Conservation (phyloP, 2,329 filamentous ascomycete species). For the Colletotrichum horii region DNA sequence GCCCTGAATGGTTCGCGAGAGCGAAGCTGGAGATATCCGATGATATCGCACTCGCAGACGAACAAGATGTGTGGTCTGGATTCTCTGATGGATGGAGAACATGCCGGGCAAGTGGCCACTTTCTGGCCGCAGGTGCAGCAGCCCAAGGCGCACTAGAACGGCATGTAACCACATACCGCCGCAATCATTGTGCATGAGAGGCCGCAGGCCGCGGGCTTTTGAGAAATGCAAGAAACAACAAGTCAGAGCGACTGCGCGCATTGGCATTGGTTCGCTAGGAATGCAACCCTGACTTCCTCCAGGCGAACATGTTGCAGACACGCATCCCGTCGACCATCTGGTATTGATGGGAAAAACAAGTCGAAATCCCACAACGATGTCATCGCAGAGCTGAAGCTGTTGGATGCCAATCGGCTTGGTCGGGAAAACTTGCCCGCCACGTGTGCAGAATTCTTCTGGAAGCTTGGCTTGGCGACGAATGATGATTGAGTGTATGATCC, state of each 20-base stretch:
- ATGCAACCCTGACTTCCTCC: neutral
- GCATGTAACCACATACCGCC: conserved; percentile 17
- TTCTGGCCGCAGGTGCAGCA: conserved; percentile 3
- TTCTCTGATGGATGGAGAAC: neutral
- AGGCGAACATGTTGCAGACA: neutral
- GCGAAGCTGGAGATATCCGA: neutral
- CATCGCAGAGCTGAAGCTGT: neutral
- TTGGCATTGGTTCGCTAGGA: neutral
- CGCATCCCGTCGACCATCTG: neutral
- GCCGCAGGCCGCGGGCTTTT: neutral
- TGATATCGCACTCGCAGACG: neutral
- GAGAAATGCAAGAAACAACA: neutral
- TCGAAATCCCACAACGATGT: neutral
- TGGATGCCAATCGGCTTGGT: neutral
- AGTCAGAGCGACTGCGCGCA: neutral
- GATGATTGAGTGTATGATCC: neutral
- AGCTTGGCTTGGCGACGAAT: conserved; percentile 6
- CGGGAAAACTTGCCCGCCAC: neutral
- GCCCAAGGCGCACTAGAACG: conserved; percentile 10
- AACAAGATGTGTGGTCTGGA: neutral
- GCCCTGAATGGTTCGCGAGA: neutral
- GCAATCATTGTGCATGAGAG: neutral
- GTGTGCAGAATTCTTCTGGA: neutral
- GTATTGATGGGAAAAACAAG: neutral
- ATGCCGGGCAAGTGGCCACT: conserved; percentile 8